Conservation (phyloP, 179 eudicot species). For the Silene noctiflora region DNA sequence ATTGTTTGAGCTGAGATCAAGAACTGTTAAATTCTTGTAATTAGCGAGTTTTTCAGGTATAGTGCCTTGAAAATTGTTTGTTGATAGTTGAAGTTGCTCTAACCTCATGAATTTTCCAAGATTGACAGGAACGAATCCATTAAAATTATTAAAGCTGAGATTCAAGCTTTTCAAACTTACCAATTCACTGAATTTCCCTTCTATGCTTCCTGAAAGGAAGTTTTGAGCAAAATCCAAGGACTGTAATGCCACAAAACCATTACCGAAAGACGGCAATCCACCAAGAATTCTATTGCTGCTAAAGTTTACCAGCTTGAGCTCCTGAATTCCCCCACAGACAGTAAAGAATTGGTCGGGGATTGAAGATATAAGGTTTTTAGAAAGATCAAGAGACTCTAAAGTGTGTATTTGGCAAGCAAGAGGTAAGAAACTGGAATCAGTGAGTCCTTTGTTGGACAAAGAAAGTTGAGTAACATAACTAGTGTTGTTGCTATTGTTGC, state of each 20-base stretch:
- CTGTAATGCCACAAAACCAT: constrained; percentile 49
- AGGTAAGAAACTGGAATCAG: constrained; percentile 34
- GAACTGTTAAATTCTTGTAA: constrained; percentile 39
- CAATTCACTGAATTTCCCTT: constrained; percentile 44
- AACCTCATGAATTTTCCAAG: constrained; percentile 42
- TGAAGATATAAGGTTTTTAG: constrained; percentile 44
- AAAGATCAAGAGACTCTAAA: constrained; percentile 62
- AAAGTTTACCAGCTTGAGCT: constrained; percentile 54
- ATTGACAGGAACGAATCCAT: constrained; percentile 49
- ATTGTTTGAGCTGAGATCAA: constrained; percentile 57
- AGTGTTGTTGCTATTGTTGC: constrained; percentile 26
- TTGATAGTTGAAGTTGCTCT: constrained; percentile 52
- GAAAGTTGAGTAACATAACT: constrained; percentile 36
- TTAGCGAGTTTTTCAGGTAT: constrained; percentile 46
- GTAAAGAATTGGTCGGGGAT: constrained; percentile 51
- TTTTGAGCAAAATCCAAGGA: constrained; percentile 57
- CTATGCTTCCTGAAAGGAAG: constrained; percentile 36
- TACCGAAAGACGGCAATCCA: constrained; percentile 46
- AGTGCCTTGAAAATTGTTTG: constrained; percentile 36
- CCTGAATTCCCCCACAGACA: constrained; percentile 42
- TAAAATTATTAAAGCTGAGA: constrained; percentile 47
- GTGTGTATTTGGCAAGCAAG: constrained; percentile 46
- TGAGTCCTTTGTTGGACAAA: constrained; percentile 37
- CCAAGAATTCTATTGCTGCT: constrained; percentile 51
- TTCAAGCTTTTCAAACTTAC: constrained; percentile 46